Percentiles rank a stretch among this genome's conserved stretches.
These are phyloP conservation scores for Salix purpurea DNA, from an alignment of 345 rosid species.

Conservation along the genomic window DNA sequence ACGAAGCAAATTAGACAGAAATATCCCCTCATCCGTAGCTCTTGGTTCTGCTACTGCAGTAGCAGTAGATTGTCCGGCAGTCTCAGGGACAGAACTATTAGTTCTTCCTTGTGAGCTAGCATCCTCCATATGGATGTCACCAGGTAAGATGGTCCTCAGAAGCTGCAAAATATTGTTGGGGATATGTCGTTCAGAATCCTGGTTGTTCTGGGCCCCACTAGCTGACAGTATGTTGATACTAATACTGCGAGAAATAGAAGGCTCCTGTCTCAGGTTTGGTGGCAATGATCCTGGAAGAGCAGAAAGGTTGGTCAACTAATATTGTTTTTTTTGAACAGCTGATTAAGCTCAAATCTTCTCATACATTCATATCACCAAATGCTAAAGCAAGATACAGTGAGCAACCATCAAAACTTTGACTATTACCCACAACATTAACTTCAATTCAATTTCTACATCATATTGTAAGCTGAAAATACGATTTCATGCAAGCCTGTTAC, in stretches of 20 bases:
- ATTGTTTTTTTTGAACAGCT: neutral
- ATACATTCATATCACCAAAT: neutral
- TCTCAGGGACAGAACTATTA: slow-evolving; percentile 29
- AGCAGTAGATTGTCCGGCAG: slow-evolving; percentile 24
- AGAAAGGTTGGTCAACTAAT: neutral
- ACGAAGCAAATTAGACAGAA: slow-evolving; percentile 58
- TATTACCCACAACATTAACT: neutral
- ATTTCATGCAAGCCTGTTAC: neutral
- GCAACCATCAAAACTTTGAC: neutral
- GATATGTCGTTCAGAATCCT: slow-evolving; percentile 43
- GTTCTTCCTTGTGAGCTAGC: slow-evolving; percentile 26
- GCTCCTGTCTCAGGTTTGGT: slow-evolving; percentile 35
- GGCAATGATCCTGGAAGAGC: slow-evolving; percentile 36
- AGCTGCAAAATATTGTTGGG: slow-evolving; percentile 44
- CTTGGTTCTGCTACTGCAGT: slow-evolving; percentile 36
- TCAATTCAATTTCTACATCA: neutral
- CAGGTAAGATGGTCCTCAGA: slow-evolving; percentile 50
- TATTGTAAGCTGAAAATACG: neutral
- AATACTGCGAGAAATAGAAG: slow-evolving; percentile 32
- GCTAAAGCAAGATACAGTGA: neutral
- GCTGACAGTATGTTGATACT: slow-evolving; percentile 37
- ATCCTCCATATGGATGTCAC: slow-evolving; percentile 48
- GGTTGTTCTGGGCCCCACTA: slow-evolving; percentile 37
- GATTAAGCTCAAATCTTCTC: neutral
- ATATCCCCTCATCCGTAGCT: slow-evolving; percentile 49